Percentiles rank a stretch among this genome's conserved stretches.
These are phyloP conservation scores for Endocladia muricata DNA, from an alignment of 31 red algal genomes.

Conservation along the genomic window DNA sequence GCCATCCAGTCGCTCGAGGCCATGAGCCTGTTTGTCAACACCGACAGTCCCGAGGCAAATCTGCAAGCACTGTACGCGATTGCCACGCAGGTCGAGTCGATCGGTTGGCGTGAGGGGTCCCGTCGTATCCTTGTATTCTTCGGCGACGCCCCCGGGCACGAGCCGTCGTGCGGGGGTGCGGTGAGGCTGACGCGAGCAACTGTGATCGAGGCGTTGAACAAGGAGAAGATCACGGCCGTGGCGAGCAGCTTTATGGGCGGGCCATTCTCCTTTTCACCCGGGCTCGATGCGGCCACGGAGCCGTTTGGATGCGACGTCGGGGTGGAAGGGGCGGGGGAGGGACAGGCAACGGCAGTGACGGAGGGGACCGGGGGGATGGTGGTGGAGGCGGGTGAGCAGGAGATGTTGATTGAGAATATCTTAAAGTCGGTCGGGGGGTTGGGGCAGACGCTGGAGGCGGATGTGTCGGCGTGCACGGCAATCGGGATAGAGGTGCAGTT, in stretches of 20 bases:
- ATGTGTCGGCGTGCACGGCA: no score
- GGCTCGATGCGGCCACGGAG: no score
- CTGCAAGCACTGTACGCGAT: slow-evolving; percentile 36
- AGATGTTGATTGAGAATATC: no score
- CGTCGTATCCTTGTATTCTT: slow-evolving; percentile 34
- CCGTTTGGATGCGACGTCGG: no score
- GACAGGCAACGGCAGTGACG: no score
- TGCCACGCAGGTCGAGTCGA: slow-evolving; percentile 8
- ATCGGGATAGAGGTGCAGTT: no score
- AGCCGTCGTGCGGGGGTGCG: slow-evolving; percentile 31
- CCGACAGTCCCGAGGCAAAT: slow-evolving; percentile 35
- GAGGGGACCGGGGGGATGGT: no score
- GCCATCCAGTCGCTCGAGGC: slow-evolving; percentile 3
- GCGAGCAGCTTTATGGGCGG: neutral
- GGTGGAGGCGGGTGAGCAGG: no score
- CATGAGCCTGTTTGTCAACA: slow-evolving; percentile 8
- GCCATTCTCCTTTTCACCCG: no score
- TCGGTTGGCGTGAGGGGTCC: slow-evolving; percentile 45
- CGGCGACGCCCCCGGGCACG: slow-evolving; percentile 45
- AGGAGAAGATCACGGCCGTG: slow-evolving; percentile 13
- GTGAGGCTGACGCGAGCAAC: neutral
- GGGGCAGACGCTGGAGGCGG: no score
- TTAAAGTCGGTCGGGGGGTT: no score
- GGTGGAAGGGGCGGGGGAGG: no score
- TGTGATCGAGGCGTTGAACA: slow-evolving; percentile 13